phyloP scores from a whole-genome alignment of 192 early-diverging fungal species.

The Coemansia sp. region DNA sequence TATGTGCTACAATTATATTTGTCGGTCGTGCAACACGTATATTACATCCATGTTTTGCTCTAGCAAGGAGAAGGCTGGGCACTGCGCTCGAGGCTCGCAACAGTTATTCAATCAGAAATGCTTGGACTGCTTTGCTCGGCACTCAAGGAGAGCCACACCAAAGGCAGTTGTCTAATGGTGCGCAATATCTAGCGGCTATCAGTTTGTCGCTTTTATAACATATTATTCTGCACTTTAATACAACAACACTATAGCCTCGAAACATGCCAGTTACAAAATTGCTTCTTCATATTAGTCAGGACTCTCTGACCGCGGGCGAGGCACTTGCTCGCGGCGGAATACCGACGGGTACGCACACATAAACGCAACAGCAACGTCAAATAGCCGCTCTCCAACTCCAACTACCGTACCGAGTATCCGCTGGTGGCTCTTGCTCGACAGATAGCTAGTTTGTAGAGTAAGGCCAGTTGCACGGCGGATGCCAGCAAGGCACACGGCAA shows the following conservation, averaged over 20 bases:
- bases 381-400: constrained; percentile 41
- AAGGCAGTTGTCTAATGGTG: constrained; percentile 12
- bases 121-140: constrained; percentile 38
- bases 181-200: neutral
- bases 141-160: constrained; percentile 32
- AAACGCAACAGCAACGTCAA: constrained; percentile 49
- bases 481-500: constrained; percentile 46
- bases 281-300: neutral
- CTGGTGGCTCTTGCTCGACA: constrained; percentile 39
- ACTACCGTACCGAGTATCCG: constrained; percentile 40
- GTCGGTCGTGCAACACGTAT: constrained; percentile 35
- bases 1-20: constrained; percentile 53
- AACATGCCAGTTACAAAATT: neutral
- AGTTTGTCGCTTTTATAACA: neutral
- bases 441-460: constrained; percentile 26
- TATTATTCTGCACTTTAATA: neutral
- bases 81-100: constrained; percentile 29
- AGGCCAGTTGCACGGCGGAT: constrained; percentile 50
- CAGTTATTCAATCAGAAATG: constrained; percentile 32
- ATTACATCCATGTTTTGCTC: constrained; percentile 48
- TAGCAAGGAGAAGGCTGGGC: constrained; percentile 25
- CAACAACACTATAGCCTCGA: neutral
- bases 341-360: constrained; percentile 47
- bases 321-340: constrained; percentile 31
- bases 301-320: constrained; percentile 10